A percentile compares a stretch with the other conserved stretches of the same genome.
Evolutionary conservation across 805 yeast species (phyloP).

Genomic region (Nakazawaea wickerhamii): DNA sequence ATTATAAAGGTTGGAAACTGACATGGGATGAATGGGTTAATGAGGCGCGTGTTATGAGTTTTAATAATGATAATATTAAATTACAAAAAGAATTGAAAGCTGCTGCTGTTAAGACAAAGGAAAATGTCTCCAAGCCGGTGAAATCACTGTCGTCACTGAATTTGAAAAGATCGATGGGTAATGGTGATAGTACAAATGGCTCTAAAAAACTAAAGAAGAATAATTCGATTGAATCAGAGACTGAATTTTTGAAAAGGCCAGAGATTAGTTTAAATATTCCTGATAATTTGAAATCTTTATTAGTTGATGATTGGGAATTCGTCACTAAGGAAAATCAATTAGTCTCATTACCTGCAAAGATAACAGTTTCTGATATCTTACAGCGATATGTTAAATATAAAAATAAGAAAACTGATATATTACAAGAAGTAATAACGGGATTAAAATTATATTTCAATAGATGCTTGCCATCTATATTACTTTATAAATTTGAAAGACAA

Average conservation of each 20-base stretch:
- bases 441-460: constrained; percentile 69
- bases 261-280: constrained; percentile 60
- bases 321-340: constrained; percentile 76
- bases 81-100: constrained; percentile 56
- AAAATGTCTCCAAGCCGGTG: too few species aligned
- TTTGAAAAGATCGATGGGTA: background rate
- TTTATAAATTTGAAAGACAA: constrained; percentile 73
- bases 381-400: constrained; percentile 37
- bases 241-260: constrained; percentile 28
- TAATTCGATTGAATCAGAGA: constrained; percentile 20
- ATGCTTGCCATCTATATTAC: constrained; percentile 58
- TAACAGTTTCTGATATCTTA: constrained; percentile 50
- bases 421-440: constrained; percentile 68
- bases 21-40: constrained; percentile 98
- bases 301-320: constrained; percentile 93
- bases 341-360: constrained; percentile 56
- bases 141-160: constrained; percentile 16
- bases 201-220: constrained; percentile 7
- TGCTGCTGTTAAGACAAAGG: constrained; percentile 34
- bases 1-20: constrained; percentile 92
- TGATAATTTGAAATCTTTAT: constrained; percentile 55
- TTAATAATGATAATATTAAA: constrained; percentile 61
- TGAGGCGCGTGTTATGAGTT: constrained; percentile 58
- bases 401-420: constrained; percentile 36
- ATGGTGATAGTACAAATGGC: constrained; percentile 1